These are phyloP conservation scores for Radiomyces spectabilis DNA, from an alignment of 192 early-diverging fungal genomes.

Conservation along the genomic window DNA sequence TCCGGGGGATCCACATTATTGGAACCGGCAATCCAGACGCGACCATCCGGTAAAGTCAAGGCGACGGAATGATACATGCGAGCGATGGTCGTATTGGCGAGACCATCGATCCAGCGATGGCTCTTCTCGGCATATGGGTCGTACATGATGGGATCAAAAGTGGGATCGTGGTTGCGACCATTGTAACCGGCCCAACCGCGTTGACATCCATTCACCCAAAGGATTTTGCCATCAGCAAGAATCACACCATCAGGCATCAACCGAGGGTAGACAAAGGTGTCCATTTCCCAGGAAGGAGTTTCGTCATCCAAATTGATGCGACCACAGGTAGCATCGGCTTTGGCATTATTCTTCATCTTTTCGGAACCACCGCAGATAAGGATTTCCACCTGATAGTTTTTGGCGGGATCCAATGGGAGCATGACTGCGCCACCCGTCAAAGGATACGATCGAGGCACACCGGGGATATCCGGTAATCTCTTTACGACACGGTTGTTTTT, in stretches of 20 bases:
- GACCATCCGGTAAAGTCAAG: constrained; percentile 41
- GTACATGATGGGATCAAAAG: constrained; percentile 45
- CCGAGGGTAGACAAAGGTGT: constrained; percentile 34
- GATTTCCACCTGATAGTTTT: constrained; percentile 47
- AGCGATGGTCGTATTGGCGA: constrained; percentile 45
- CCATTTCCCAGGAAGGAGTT: constrained; percentile 41
- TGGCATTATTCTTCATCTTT: constrained; percentile 19
- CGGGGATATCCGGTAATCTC: constrained; percentile 39
- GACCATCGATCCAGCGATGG: constrained; percentile 31
- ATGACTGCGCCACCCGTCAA: constrained; percentile 45
- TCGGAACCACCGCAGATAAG: constrained; percentile 53
- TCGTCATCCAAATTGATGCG: constrained; percentile 32
- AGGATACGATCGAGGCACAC: constrained; percentile 41
- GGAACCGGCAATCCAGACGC: constrained; percentile 51
- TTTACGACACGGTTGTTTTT: constrained; percentile 23
- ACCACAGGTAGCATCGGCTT: constrained; percentile 33
- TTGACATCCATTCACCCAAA: constrained; percentile 50
- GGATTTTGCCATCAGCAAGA: constrained; percentile 40
- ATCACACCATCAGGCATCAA: constrained; percentile 41
- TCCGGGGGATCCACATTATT: constrained; percentile 39
- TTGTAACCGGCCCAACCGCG: constrained; percentile 44
- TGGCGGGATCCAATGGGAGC: constrained; percentile 46
- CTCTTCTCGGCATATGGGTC: constrained; percentile 33
- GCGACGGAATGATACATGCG: constrained; percentile 60
- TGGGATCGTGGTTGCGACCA: constrained; percentile 32